Conservation (phyloP, 1,139 yeast genomes). For the Taphrina wiesneri region DNA sequence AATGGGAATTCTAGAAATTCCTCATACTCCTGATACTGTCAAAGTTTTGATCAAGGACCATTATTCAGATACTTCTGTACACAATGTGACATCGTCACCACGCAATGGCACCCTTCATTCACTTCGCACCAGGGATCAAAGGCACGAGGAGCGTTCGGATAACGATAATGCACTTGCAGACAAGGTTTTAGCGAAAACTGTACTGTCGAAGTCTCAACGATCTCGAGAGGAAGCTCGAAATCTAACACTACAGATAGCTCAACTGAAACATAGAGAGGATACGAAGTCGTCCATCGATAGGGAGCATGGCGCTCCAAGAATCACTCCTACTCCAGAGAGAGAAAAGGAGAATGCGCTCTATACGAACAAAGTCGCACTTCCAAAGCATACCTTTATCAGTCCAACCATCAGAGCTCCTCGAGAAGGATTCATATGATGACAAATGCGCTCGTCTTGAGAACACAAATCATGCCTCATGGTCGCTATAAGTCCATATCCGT, state of each 20-base stretch:
- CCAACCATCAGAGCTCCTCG: constrained; percentile 25
- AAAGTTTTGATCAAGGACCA: not conserved
- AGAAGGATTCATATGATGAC: constrained; percentile 20
- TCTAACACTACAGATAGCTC: constrained; percentile 16
- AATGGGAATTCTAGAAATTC: not conserved
- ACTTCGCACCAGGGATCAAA: not conserved
- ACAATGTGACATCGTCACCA: not conserved
- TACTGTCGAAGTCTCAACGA: constrained; percentile 15
- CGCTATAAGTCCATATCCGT: no score
- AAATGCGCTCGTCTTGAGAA: not conserved
- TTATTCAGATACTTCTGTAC: not conserved
- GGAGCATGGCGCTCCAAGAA: not conserved
- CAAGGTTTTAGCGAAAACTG: constrained; percentile 14
- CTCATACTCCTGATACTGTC: not conserved
- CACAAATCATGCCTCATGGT: no score
- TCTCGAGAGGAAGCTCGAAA: constrained; percentile 32
- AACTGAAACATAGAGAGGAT: constrained; percentile 21
- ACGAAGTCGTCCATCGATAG: not conserved
- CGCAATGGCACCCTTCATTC: not conserved
- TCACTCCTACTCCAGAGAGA: not conserved
- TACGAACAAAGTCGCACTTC: not conserved
- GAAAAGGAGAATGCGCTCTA: constrained; percentile 16
- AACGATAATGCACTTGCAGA: constrained; percentile 21
- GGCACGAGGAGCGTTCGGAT: constrained; percentile 9
- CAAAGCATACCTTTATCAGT: constrained; percentile 13